phyloP scores from a whole-genome alignment of 495 filamentous ascomycete genomes.

The Daldinia concentrica region DNA sequence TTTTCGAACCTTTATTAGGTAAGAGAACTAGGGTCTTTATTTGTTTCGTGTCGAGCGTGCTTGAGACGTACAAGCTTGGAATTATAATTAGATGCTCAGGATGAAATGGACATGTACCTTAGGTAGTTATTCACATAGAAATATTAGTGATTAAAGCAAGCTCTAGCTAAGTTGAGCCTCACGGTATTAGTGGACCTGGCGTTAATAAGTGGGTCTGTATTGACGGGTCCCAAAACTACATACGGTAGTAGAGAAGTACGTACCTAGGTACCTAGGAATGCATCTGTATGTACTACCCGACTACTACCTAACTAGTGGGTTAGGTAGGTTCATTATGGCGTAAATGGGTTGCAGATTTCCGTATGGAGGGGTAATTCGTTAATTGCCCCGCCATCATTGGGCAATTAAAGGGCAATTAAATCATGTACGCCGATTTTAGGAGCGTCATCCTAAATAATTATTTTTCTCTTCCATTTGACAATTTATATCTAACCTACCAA shows the following conservation, averaged over 20 bases:
- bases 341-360: conserved; percentile 8
- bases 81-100: neutral
- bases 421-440: conserved; percentile 40
- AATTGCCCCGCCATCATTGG: conserved; percentile 41
- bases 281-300: no score
- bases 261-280: no score
- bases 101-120: neutral
- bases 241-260: neutral
- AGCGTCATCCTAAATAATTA: conserved; percentile 39
- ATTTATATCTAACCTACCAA: conserved; percentile 6
- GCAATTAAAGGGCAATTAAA: conserved; percentile 20
- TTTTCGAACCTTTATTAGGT: neutral
- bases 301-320: conserved; percentile 1
- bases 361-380: conserved; percentile 33
- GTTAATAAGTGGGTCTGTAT: neutral
- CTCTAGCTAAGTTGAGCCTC: neutral
- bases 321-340: conserved; percentile 3
- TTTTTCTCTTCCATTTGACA: conserved; percentile 3
- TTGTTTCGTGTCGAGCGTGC: neutral
- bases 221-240: no score
- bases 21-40: neutral
- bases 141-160: neutral
- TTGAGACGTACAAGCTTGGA: neutral
- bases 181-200: neutral
- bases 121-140: neutral